Evolutionary conservation across 352 stramenopile genomes (phyloP).

Genomic region (Phytophthora quininea): DNA sequence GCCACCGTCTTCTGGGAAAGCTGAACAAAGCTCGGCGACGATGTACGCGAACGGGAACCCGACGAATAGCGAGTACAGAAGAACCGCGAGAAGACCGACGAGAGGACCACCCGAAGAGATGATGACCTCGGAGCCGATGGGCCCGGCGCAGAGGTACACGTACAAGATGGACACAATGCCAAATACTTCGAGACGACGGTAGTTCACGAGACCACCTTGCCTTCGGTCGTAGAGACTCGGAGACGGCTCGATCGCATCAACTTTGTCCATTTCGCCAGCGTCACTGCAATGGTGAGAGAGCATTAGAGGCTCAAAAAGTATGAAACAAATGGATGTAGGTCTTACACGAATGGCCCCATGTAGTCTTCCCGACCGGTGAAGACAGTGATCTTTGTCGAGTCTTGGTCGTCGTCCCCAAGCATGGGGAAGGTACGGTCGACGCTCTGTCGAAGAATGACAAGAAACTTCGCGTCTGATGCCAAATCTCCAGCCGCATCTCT

Average conservation of each 20-base stretch:
- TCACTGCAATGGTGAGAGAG: conserved; percentile 13
- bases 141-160: conserved; percentile 42
- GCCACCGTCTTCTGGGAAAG: conserved; percentile 85
- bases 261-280: conserved; percentile 36
- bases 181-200: conserved; percentile 29
- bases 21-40: conserved; percentile 89
- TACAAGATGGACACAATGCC: conserved; percentile 43
- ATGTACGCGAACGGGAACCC: conserved; percentile 90
- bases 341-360: conserved; percentile 17
- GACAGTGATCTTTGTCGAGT: conserved; percentile 18
- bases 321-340: background rate
- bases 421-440: conserved; percentile 28
- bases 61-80: conserved; percentile 90
- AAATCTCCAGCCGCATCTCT: background rate
- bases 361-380: conserved; percentile 11
- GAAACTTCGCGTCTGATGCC: background rate
- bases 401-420: conserved; percentile 15
- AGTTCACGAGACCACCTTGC: conserved; percentile 12
- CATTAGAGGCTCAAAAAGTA: too few relatives aligned
- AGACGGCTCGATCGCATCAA: conserved; percentile 41
- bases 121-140: conserved; percentile 39
- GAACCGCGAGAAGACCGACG: conserved; percentile 78
- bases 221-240: conserved; percentile 27
- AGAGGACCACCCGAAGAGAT: conserved; percentile 48
- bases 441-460: conserved; percentile 11